These are phyloP conservation scores for Dactylis glomerata DNA, from an alignment of 176 grass and related monocot genomes.

Conservation along the genomic window DNA sequence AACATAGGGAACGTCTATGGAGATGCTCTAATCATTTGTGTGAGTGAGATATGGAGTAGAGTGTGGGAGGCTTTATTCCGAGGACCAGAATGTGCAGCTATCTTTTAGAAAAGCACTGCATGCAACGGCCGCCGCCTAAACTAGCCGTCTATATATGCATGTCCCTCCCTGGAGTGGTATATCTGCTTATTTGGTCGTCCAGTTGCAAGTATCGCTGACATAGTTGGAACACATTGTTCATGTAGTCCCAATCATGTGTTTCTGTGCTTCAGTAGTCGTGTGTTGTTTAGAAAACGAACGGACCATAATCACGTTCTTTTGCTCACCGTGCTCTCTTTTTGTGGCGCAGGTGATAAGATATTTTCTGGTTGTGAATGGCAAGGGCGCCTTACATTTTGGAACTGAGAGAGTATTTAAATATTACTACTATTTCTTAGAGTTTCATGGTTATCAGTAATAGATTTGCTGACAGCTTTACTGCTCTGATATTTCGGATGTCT, in stretches of 20 bases:
- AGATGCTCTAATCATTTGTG: too few species aligned
- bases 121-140: background rate
- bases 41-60: background rate
- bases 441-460: too few species aligned
- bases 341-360: background rate
- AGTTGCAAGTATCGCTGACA: background rate
- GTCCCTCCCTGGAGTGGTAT: background rate
- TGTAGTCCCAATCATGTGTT: background rate
- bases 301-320: background rate
- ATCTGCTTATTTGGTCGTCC: background rate
- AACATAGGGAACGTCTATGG: too few species aligned
- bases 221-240: background rate
- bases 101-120: background rate
- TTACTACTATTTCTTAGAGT: too few species aligned
- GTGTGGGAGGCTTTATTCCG: constrained; percentile 28
- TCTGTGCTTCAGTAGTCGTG: background rate
- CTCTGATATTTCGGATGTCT: too few species aligned
- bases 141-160: background rate
- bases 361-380: background rate
- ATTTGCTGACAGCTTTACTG: too few species aligned
- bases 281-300: background rate
- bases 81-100: background rate
- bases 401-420: too few species aligned
- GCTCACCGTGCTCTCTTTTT: background rate
- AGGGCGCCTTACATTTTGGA: too few species aligned